A percentile compares a stretch with the other conserved stretches of the same genome.
Evolutionary conservation across 2,329 filamentous ascomycete genomes (phyloP).

Genomic region (Fusarium humuli): DNA sequence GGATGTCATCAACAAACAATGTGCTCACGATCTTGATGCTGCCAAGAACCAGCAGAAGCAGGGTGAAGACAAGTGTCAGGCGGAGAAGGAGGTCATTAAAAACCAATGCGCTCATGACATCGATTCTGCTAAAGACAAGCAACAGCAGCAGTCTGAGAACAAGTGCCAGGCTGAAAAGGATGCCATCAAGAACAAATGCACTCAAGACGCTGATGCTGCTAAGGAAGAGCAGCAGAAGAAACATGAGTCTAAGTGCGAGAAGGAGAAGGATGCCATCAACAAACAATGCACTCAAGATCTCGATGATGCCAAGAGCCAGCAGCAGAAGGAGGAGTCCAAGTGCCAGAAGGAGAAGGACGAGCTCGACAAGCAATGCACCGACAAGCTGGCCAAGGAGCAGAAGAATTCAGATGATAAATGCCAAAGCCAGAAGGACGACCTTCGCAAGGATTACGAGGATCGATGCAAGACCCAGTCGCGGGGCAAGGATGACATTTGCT

Average conservation of each 20-base stretch:
- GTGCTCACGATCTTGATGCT: background rate
- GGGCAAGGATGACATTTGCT: conserved; percentile 3
- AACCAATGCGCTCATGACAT: background rate
- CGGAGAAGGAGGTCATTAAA: background rate
- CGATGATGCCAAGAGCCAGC: background rate
- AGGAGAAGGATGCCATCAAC: background rate
- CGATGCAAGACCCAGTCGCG: background rate
- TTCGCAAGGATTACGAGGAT: background rate
- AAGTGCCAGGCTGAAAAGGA: background rate
- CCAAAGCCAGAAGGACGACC: background rate
- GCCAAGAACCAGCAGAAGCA: background rate
- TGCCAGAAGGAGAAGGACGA: background rate
- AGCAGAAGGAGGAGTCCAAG: background rate
- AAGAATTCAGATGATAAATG: background rate
- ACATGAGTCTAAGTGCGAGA: background rate
- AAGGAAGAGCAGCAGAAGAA: background rate
- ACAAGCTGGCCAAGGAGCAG: background rate
- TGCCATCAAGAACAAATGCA: background rate
- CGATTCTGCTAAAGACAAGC: background rate
- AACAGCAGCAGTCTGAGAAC: background rate
- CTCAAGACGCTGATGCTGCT: background rate
- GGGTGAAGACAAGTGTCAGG: background rate
- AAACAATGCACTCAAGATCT: background rate
- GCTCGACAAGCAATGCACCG: background rate
- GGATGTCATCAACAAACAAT: background rate